Evolutionary conservation across 331 rosid genomes (phyloP), one percentile per base, ranked within the genome.

Genomic region (Malus hybrid): DNA sequence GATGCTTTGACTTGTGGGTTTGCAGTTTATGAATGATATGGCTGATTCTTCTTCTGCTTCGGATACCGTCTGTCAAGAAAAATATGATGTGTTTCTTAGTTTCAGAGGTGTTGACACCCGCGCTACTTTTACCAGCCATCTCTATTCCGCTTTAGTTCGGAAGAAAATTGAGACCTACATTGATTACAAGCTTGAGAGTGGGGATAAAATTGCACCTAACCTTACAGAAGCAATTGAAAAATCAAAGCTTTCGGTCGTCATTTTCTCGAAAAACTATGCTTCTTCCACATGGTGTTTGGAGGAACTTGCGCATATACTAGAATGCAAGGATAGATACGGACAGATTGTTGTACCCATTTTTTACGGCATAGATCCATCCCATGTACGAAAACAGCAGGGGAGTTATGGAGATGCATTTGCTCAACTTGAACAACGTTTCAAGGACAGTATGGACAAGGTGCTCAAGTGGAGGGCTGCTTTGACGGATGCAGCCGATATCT

Each of bases 111-210:
- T 7, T 22, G 70, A 65, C 27, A 65, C 70, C 27, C 81, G 67
- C 11, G 24, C 18, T 10, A 52, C 60, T 27, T 78, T 71, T 13
- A 64, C 67, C 12, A 71, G 82, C 72, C 82, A 71, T 78, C 77
- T 78, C 39, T 31, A 71, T 18, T 15, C 12, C 10, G 73, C 77
- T 32, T 64, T 78, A 16, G 3, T 2, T 22, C 10, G 67, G 15
- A 52, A 39, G 39, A 71, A 71, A 33, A 65, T 71, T 42, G 46
- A 62, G 7, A 71, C 81, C 5, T 78, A 65, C 22, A 73, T 78
- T 4, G 82, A 78, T 55, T 54, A 78, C 66, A 64, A 36, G n/a
- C 68, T 78, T 10, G 77, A 78, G 73, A 71, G 50, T 27, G 82
- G 77, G 13, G 65, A 42, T 3, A 60, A 71, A 66, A 73, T 78